Evolutionary conservation across 306 rosid genomes (phyloP).

Genomic region (Luffa aegyptiaca): DNA sequence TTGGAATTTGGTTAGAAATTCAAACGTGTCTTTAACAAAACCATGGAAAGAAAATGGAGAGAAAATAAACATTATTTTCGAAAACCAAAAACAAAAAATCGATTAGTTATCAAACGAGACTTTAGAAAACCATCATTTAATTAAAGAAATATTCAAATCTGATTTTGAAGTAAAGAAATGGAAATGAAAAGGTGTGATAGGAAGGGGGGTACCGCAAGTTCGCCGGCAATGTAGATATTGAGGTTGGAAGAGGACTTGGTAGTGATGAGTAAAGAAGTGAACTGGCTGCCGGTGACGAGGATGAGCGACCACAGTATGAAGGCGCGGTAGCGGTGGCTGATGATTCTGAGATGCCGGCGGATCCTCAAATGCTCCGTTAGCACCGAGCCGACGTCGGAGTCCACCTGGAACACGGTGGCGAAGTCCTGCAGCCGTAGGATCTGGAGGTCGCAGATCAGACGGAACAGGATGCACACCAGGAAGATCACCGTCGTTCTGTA

Average conservation of each 20-base stretch:
- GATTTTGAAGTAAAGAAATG: no score
- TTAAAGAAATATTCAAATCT: neutral
- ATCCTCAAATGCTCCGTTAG: slow-evolving; percentile 73
- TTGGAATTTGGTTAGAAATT: no score
- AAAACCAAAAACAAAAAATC: no score
- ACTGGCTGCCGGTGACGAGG: slow-evolving; percentile 63
- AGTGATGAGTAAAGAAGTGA: slow-evolving; percentile 48
- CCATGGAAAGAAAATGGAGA: no score
- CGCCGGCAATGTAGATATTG: slow-evolving; percentile 45
- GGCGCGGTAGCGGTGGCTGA: slow-evolving; percentile 74
- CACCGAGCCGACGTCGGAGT: slow-evolving; percentile 66
- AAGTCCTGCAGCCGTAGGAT: slow-evolving; percentile 75
- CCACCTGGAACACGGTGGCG: slow-evolving; percentile 56
- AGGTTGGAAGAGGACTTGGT: slow-evolving; percentile 25
- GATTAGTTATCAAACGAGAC: no score
- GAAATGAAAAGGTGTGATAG: no score
- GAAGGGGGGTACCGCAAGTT: slow-evolving; percentile 54
- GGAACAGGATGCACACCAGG: slow-evolving; percentile 78
- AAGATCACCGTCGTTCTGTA: slow-evolving; percentile 66
- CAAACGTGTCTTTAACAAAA: no score
- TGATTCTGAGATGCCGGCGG: slow-evolving; percentile 64
- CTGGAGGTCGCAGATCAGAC: slow-evolving; percentile 75
- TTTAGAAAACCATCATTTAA: no score
- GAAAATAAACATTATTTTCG: no score
- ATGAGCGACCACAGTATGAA: slow-evolving; percentile 44